A percentile compares a stretch with the other conserved stretches of the same genome.
phyloP scores from a whole-genome alignment of 192 early-diverging fungal genomes.

The Fimicolochytrium jonesii region DNA sequence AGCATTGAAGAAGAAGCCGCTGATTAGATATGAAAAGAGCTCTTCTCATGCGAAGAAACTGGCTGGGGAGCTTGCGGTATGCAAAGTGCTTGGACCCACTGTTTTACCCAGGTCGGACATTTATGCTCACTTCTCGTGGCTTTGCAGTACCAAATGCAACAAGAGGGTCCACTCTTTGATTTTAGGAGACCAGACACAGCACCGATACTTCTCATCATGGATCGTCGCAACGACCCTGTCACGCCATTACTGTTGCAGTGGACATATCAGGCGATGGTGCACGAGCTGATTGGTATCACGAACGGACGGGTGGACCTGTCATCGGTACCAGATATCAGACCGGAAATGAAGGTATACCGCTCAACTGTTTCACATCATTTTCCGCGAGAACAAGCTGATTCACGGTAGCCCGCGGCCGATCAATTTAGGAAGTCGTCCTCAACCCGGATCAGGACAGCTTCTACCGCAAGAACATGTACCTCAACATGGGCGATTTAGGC shows the following conservation, averaged over 20 bases:
- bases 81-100: background rate
- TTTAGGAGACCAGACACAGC: constrained; percentile 75
- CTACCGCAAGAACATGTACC: constrained; percentile 83
- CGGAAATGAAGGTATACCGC: constrained; percentile 79
- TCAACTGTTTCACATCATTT: no score
- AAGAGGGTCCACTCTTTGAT: constrained; percentile 70
- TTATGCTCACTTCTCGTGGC: background rate
- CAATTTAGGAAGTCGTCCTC: constrained; percentile 80
- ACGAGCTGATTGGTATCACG: constrained; percentile 88
- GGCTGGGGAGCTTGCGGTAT: constrained; percentile 73
- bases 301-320: constrained; percentile 93
- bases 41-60: constrained; percentile 79
- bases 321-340: constrained; percentile 69
- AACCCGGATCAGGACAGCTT: constrained; percentile 87
- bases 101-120: background rate
- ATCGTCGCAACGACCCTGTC: constrained; percentile 93
- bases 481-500: constrained; percentile 94
- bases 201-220: constrained; percentile 84
- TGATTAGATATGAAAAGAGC: constrained; percentile 84
- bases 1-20: constrained; percentile 84
- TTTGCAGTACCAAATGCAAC: constrained; percentile 70
- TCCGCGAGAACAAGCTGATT: no score
- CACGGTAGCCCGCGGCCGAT: no score
- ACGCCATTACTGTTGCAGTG: constrained; percentile 93
- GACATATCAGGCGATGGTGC: constrained; percentile 99